These are phyloP conservation scores for Arxiozyma slooffiae DNA, from an alignment of 1,139 yeast species.

Conservation along the genomic window DNA sequence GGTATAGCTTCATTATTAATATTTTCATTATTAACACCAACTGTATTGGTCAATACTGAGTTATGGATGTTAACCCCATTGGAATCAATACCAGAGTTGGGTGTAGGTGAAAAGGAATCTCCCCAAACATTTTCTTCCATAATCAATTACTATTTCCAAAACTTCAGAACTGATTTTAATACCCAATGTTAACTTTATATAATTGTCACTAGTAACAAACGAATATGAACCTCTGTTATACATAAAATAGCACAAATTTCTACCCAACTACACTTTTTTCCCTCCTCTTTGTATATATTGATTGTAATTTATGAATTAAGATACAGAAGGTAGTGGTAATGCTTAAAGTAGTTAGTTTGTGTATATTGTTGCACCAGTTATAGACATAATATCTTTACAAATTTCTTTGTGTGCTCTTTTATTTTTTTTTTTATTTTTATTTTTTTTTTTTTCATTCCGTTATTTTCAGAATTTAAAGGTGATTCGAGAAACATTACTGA, in stretches of 20 bases:
- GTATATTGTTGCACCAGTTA: background rate
- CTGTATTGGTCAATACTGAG: background rate
- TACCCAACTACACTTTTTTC: background rate
- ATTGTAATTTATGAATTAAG: background rate
- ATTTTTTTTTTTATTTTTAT: too few relatives aligned
- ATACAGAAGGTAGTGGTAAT: background rate
- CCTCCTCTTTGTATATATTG: background rate
- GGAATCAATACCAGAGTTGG: background rate
- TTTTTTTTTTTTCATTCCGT: background rate
- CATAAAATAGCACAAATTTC: background rate
- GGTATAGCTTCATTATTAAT: slow-evolving; percentile 17
- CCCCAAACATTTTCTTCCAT: slow-evolving; percentile 12
- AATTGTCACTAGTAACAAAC: background rate
- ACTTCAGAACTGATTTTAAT: background rate
- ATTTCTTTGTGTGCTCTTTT: background rate
- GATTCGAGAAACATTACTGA: background rate
- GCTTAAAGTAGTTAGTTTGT: background rate
- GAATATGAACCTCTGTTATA: background rate
- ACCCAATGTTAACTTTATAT: background rate
- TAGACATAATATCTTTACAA: too few relatives aligned
- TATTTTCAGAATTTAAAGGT: background rate
- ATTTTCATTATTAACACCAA: slow-evolving; percentile 3
- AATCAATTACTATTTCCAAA: slow-evolving; percentile 3
- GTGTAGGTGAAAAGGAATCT: background rate
- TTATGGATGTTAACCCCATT: slow-evolving; percentile 2